These are phyloP conservation scores for Massarina eburnea DNA, from an alignment of 2,329 filamentous ascomycete genomes.

Conservation along the genomic window DNA sequence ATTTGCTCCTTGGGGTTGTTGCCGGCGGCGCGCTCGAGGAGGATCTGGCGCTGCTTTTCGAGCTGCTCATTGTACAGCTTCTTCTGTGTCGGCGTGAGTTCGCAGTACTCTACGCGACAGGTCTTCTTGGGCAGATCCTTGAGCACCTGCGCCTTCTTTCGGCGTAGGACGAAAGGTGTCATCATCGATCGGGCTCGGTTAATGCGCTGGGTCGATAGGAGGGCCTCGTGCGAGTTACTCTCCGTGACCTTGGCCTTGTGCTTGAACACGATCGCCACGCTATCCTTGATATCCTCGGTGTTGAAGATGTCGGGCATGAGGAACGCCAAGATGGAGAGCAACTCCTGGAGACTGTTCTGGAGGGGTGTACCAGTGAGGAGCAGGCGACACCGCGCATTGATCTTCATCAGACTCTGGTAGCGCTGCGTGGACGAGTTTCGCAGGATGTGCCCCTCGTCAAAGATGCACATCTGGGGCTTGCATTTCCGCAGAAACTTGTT, in stretches of 20 bases:
- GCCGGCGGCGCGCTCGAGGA: constrained; percentile 60
- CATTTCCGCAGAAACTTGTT: constrained; percentile 63
- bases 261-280: constrained; percentile 85
- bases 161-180: constrained; percentile 89
- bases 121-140: constrained; percentile 79
- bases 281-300: constrained; percentile 64
- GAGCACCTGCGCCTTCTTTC: constrained; percentile 90
- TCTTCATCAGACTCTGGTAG: constrained; percentile 76
- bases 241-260: constrained; percentile 86
- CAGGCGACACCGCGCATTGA: constrained; percentile 80
- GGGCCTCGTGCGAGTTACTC: constrained; percentile 68
- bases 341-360: constrained; percentile 91
- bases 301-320: constrained; percentile 85
- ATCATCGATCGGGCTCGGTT: constrained; percentile 86
- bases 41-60: constrained; percentile 60
- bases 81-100: constrained; percentile 72
- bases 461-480: constrained; percentile 66
- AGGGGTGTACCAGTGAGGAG: constrained; percentile 89
- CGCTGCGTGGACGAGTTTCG: constrained; percentile 84
- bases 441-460: constrained; percentile 91
- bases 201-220: constrained; percentile 86
- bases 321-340: constrained; percentile 88
- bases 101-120: constrained; percentile 76
- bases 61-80: constrained; percentile 73
- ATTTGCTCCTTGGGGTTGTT: constrained; percentile 57